Evolutionary conservation across 768 basidiomycete genomes (phyloP).

Genomic region (Glaciozyma antarctica): DNA sequence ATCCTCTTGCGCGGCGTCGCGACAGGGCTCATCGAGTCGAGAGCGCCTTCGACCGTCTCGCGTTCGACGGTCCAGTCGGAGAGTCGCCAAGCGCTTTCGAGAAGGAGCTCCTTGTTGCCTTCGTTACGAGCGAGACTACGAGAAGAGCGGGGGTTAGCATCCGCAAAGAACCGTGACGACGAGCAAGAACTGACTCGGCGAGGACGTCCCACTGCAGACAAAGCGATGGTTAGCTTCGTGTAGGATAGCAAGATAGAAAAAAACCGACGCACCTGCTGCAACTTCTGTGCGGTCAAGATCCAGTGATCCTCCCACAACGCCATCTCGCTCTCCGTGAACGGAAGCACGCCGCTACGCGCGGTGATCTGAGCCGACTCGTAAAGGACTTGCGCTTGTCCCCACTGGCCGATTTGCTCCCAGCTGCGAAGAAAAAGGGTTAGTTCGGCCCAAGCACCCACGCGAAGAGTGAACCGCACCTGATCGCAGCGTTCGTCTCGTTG

Average conservation of each 20-base stretch:
- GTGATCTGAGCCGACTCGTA: slow-evolving; percentile 86
- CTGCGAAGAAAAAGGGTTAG: slow-evolving; percentile 49
- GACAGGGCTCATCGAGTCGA: slow-evolving; percentile 69
- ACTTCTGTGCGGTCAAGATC: slow-evolving; percentile 87
- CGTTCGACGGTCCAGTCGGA: slow-evolving; percentile 68
- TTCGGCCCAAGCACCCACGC: not conserved
- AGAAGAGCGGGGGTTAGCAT: not conserved
- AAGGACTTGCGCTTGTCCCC: slow-evolving; percentile 70
- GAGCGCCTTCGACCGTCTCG: slow-evolving; percentile 65
- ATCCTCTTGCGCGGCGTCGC: slow-evolving; percentile 90
- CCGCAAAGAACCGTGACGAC: not conserved
- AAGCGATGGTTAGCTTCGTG: not conserved
- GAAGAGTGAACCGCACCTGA: slow-evolving; percentile 16
- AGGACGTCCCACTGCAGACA: slow-evolving; percentile 73
- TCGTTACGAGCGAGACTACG: slow-evolving; percentile 63
- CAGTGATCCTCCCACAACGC: slow-evolving; percentile 99
- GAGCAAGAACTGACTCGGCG: slow-evolving; percentile 47
- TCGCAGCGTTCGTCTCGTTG: slow-evolving; percentile 65
- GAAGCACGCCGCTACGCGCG: slow-evolving; percentile 66
- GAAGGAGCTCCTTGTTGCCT: slow-evolving; percentile 77
- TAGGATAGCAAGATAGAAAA: not conserved
- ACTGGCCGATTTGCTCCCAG: slow-evolving; percentile 87
- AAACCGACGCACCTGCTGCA: slow-evolving; percentile 51
- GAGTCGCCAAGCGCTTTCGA: slow-evolving; percentile 91
- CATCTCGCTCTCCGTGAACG: slow-evolving; percentile 91